Conservation (phyloP, 345 rosid genomes). For the Ceriops decandra region DNA sequence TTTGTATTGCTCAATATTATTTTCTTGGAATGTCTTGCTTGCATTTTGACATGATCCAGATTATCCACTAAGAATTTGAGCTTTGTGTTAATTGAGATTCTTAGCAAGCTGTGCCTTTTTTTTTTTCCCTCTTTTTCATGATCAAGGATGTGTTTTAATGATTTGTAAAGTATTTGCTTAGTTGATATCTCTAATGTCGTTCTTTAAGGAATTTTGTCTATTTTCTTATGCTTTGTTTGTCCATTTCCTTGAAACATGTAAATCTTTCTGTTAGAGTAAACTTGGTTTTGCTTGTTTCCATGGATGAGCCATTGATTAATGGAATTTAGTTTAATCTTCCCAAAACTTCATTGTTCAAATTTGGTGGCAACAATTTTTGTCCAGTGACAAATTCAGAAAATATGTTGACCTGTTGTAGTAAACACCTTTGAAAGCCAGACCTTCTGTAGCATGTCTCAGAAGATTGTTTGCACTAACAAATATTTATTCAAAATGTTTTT, state of each 20-base stretch:
- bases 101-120: not conserved
- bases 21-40: not conserved
- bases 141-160: not conserved
- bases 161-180: not conserved
- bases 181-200: not conserved
- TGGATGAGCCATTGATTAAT: not conserved
- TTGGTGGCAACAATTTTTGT: too few relatives aligned
- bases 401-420: not conserved
- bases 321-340: not conserved
- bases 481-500: constrained; percentile 14
- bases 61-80: not conserved
- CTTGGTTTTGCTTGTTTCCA: not conserved
- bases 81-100: not conserved
- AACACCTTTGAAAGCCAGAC: not conserved
- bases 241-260: not conserved
- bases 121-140: not conserved
- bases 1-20: too few relatives aligned
- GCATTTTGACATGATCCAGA: not conserved
- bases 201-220: not conserved
- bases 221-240: not conserved
- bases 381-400: too few relatives aligned
- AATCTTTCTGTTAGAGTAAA: too few relatives aligned
- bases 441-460: not conserved
- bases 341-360: too few relatives aligned
- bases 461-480: constrained; percentile 4